Conservation (phyloP, 169 alveolate species). For the Plasmodium relictum region DNA sequence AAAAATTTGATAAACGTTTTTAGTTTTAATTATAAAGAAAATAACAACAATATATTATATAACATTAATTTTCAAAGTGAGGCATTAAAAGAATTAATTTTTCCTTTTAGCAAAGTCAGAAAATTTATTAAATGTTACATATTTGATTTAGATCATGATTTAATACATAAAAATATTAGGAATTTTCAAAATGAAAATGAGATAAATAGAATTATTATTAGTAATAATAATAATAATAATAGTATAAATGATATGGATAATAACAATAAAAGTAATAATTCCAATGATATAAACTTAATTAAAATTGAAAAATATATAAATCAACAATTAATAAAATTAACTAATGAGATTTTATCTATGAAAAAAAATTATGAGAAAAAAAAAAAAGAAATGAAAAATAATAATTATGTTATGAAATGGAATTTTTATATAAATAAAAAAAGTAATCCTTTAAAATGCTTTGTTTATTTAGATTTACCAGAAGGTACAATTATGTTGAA, state of each 20-base stretch:
- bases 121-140: slow-evolving; percentile 5
- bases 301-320: slow-evolving; percentile 36
- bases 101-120: neutral
- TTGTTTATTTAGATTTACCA: slow-evolving; percentile 50
- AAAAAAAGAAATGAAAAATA: slow-evolving; percentile 8
- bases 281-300: neutral
- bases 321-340: slow-evolving; percentile 19
- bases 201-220: neutral
- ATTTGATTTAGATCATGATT: neutral
- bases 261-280: neutral
- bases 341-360: slow-evolving; percentile 31
- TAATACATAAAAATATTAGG: no score
- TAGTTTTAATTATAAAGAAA: neutral
- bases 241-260: neutral
- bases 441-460: slow-evolving; percentile 35
- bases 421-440: slow-evolving; percentile 21
- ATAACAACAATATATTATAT: neutral
- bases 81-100: neutral
- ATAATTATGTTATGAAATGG: slow-evolving; percentile 15
- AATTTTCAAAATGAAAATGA: neutral
- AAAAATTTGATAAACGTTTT: no score
- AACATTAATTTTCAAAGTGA: neutral
- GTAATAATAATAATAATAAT: neutral
- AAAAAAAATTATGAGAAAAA: neutral
- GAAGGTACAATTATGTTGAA: slow-evolving; percentile 56